Evolutionary conservation across 129 eudicot species (phyloP), one percentile per base, ranked within the genome.

Genomic region (Cynara cardunculus): DNA sequence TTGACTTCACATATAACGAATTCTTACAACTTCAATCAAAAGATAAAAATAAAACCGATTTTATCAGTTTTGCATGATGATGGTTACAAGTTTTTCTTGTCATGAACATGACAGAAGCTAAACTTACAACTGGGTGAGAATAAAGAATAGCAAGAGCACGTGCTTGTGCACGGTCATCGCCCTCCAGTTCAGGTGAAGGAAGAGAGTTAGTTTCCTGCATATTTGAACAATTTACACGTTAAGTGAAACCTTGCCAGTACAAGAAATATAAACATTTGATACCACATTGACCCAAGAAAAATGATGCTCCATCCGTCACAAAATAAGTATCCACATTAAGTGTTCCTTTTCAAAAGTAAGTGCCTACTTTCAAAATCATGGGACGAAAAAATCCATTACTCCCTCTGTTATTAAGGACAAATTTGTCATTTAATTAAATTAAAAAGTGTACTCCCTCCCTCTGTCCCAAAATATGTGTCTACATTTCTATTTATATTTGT

Each of bases 71-170:
- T 21, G 22, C 69, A 64, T 19, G 14, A 22, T 1, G 67, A 21
- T 10, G 7, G 24, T 59, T 21, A 59, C 67, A n/a, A n/a, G 25
- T n/a, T n/a, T 13, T n/a, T 5, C 7, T 59, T 19, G 25, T 59
- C 25, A 19, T 13, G 11, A 64, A 64, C 24, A n/a, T 16, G 65
- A 56, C 18, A 56, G 24, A 64, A 64, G 69, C 21, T 39, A 73
- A 80, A 84, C 98, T 86, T 85, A 94, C 98, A 87, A 94, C 98
- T 80, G 98, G 98, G 82, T 94, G 98, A 82, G 98, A 94, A 86
- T 94, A 77, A 71, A 89, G 82, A 65, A 88, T 94, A 83, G 97
- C 98, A 83, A 94, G 96, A 30, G 86, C 93, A 84, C 98, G 98
- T 87, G 97, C 93, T 91, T 86, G 96, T 76, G 90, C 87, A 64